A percentile compares a stretch with the other conserved stretches of the same genome.
Conservation (phyloP, 2,329 filamentous ascomycete species). For the Claviceps pazoutovae region DNA sequence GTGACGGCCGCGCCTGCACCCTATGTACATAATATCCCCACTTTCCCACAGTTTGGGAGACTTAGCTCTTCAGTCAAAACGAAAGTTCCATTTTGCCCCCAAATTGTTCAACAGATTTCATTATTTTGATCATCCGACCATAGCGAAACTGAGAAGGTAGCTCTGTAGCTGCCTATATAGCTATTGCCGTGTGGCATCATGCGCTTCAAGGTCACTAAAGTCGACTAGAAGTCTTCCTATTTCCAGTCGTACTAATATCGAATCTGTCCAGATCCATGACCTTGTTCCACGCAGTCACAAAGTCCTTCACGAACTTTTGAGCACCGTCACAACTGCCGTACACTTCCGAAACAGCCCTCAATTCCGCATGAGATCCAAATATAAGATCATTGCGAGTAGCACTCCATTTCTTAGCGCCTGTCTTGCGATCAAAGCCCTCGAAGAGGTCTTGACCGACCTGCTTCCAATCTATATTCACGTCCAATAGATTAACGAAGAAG, state of each 20-base stretch:
- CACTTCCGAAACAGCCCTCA: conserved; percentile 56
- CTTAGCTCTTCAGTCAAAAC: no score
- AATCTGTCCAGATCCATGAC: conserved; percentile 62
- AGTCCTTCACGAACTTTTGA: conserved; percentile 57
- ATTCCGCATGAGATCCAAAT: conserved; percentile 60
- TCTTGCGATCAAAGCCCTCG: conserved; percentile 51
- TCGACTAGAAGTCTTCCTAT: conserved; percentile 9
- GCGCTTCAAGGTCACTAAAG: conserved; percentile 1
- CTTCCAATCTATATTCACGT: conserved; percentile 49
- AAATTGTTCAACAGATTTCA: no score
- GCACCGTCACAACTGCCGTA: conserved; percentile 47
- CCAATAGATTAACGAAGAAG: conserved; percentile 70
- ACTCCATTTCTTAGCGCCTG: conserved; percentile 52
- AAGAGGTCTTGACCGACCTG: conserved; percentile 39
- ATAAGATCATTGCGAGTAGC: conserved; percentile 56
- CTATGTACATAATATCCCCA: no score
- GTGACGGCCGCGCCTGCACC: no score
- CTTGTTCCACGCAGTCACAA: conserved; percentile 59
- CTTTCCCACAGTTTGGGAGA: no score
- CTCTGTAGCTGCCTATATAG: no score
- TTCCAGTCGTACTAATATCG: conserved; percentile 29
- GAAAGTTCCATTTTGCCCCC: no score
- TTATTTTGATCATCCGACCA: no score
- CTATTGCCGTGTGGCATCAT: no score
- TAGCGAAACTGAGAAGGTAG: no score